A percentile compares a stretch with the other conserved stretches of the same genome.
Evolutionary conservation across 441 rosid genomes (phyloP).

Genomic region (Iberis amara): DNA sequence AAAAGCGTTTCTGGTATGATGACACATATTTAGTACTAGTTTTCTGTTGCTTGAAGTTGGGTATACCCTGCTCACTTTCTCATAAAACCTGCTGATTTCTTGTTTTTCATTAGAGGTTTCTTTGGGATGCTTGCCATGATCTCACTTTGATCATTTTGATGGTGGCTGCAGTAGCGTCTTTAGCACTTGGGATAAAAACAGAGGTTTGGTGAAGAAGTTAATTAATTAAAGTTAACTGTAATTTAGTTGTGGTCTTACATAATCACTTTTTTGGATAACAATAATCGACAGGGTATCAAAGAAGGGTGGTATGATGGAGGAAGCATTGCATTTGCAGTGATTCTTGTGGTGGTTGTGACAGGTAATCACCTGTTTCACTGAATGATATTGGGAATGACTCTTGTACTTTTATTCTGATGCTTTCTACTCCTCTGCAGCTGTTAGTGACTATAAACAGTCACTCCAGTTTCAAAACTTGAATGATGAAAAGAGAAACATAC

Average conservation of each 20-base stretch:
- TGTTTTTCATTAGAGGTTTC: conserved; percentile 52
- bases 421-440: conserved; percentile 45
- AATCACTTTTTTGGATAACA: conserved; percentile 1
- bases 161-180: conserved; percentile 87
- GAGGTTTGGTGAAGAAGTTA: conserved; percentile 52
- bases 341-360: conserved; percentile 82
- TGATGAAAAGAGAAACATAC: conserved; percentile 96
- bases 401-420: conserved; percentile 4
- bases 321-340: conserved; percentile 96
- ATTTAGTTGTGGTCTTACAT: background rate
- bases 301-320: conserved; percentile 99
- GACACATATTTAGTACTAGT: background rate
- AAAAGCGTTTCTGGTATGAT: conserved; percentile 78
- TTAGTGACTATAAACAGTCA: conserved; percentile 91
- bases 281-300: conserved; percentile 59
- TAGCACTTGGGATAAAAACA: conserved; percentile 85
- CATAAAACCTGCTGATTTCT: background rate
- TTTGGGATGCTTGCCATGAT: conserved; percentile 98
- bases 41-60: background rate
- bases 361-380: conserved; percentile 38
- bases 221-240: background rate
- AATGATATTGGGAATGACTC: background rate
- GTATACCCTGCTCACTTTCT: conserved; percentile 2
- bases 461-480: conserved; percentile 93
- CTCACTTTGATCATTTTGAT: conserved; percentile 82